Conservation (phyloP, 768 basidiomycete species). For the Lentinula detonsa region DNA sequence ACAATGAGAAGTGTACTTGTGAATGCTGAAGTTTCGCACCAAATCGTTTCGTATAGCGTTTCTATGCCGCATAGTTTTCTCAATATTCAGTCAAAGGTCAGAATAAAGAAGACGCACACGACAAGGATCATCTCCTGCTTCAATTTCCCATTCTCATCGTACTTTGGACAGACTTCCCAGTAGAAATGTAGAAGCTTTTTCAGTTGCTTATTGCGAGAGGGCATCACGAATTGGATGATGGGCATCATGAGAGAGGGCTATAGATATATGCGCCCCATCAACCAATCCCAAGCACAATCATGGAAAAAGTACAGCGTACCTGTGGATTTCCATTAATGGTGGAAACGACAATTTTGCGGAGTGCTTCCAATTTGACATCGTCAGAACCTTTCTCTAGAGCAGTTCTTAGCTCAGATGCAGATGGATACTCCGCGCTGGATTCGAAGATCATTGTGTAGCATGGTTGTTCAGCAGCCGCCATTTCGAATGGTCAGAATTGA, state of each 20-base stretch:
- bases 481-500: background rate
- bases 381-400: slow-evolving; percentile 92
- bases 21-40: slow-evolving; percentile 28
- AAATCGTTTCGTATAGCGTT: slow-evolving; percentile 98
- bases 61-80: slow-evolving; percentile 30
- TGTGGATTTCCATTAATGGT: slow-evolving; percentile 18
- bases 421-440: slow-evolving; percentile 65
- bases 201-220: slow-evolving; percentile 89
- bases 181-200: slow-evolving; percentile 97
- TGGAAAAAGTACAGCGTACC: slow-evolving; percentile 14
- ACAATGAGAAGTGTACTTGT: background rate
- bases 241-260: slow-evolving; percentile 95
- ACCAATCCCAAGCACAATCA: background rate
- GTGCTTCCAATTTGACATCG: slow-evolving; percentile 93
- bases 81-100: background rate
- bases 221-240: slow-evolving; percentile 96
- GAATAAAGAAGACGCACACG: slow-evolving; percentile 45
- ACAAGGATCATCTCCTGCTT: slow-evolving; percentile 99
- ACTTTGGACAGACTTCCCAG: slow-evolving; percentile 97
- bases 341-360: slow-evolving; percentile 80
- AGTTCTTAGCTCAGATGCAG: slow-evolving; percentile 75
- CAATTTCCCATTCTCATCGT: slow-evolving; percentile 93
- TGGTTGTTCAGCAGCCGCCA: slow-evolving; percentile 45
- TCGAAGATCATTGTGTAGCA: slow-evolving; percentile 81
- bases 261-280: background rate